Evolutionary conservation across 768 basidiomycete species (phyloP).

Genomic region (Termitomyces sp.): DNA sequence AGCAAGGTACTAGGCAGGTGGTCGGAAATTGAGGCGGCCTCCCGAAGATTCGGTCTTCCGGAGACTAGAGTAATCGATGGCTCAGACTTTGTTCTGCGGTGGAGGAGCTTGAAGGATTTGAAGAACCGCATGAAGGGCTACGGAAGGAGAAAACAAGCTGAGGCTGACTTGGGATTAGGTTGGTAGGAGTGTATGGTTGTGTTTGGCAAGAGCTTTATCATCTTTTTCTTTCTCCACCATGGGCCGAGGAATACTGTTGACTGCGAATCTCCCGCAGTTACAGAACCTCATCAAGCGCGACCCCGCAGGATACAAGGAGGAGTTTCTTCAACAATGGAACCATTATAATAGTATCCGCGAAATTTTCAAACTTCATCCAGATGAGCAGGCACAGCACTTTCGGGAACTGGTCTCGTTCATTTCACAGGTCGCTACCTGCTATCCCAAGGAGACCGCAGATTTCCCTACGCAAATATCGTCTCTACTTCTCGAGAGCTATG

Average conservation of each 20-base stretch:
- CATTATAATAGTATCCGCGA: conserved; percentile 86
- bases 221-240: conserved; percentile 19
- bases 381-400: conserved; percentile 82
- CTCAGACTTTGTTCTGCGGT: conserved; percentile 44
- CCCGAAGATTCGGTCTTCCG: conserved; percentile 9
- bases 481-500: conserved; percentile 76
- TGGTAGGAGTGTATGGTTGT: conserved; percentile 1
- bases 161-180: conserved; percentile 1
- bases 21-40: conserved; percentile 6
- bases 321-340: conserved; percentile 95
- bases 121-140: conserved; percentile 36
- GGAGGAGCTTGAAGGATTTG: conserved; percentile 35
- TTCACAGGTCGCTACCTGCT: conserved; percentile 80
- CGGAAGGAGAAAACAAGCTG: neutral
- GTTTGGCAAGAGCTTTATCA: conserved; percentile 12
- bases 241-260: conserved; percentile 72
- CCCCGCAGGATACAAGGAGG: conserved; percentile 84
- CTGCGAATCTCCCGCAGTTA: conserved; percentile 88
- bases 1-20: conserved; percentile 11
- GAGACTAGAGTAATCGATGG: conserved; percentile 27
- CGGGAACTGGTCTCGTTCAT: conserved; percentile 88
- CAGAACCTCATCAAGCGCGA: conserved; percentile 98
- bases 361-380: conserved; percentile 77
- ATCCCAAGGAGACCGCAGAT: conserved; percentile 83
- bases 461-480: conserved; percentile 78